Conservation (phyloP, 169 alveolate genomes). For the Plasmodium blacklocki region DNA sequence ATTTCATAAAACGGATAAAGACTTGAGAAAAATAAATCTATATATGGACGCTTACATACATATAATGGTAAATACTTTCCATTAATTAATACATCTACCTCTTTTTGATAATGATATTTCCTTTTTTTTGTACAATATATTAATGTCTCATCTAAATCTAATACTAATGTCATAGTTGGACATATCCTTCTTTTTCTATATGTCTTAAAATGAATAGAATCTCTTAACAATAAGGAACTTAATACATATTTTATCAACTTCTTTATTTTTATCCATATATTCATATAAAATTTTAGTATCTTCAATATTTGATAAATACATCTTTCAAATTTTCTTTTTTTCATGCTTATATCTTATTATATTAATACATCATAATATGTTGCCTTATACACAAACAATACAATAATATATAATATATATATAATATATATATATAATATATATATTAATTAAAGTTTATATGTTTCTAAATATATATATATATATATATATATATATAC, state of each 20-base stretch:
- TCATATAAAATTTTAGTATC: conserved; percentile 24
- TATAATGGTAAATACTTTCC: conserved; percentile 67
- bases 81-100: conserved; percentile 69
- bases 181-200: conserved; percentile 46
- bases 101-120: conserved; percentile 49
- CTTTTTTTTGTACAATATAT: conserved; percentile 70
- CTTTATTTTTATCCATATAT: conserved; percentile 47
- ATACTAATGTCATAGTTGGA: conserved; percentile 79
- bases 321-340: conserved; percentile 41
- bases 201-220: conserved; percentile 18
- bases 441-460: neutral
- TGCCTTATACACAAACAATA: neutral
- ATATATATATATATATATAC: conserved; percentile 9
- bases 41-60: conserved; percentile 81
- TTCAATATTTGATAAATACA: conserved; percentile 41
- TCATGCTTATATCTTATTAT: conserved; percentile 36
- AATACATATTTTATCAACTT: conserved; percentile 19
- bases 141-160: conserved; percentile 84
- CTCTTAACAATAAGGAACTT: conserved; percentile 9
- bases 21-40: conserved; percentile 78
- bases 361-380: conserved; percentile 1
- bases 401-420: neutral
- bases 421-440: neutral
- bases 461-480: neutral
- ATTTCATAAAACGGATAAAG: conserved; percentile 78